Percentiles rank a stretch among this genome's conserved stretches.
These are phyloP conservation scores for Clavariopsis aquatica DNA, from an alignment of 495 filamentous ascomycete species.

Conservation along the genomic window DNA sequence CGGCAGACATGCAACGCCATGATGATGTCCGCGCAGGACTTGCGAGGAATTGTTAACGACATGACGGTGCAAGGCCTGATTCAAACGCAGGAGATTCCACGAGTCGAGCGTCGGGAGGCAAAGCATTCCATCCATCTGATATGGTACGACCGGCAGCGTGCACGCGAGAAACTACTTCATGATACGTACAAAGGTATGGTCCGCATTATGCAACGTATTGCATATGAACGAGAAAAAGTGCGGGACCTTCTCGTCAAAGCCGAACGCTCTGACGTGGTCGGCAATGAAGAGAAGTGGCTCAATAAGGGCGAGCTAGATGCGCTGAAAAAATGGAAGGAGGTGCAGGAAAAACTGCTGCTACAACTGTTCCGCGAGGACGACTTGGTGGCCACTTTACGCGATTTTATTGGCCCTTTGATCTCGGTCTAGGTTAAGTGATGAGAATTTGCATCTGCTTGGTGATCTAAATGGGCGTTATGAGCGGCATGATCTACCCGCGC, in stretches of 20 bases:
- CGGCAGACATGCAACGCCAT: constrained; percentile 73
- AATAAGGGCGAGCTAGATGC: constrained; percentile 64
- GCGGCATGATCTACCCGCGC: not conserved
- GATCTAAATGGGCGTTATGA: not conserved
- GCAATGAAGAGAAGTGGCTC: constrained; percentile 75
- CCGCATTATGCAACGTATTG: constrained; percentile 73
- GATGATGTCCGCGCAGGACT: constrained; percentile 74
- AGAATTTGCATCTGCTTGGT: not conserved
- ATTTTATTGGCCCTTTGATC: constrained; percentile 54
- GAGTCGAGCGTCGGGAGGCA: constrained; percentile 73
- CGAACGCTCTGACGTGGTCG: constrained; percentile 78
- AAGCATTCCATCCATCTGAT: constrained; percentile 83
- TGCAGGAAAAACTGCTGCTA: constrained; percentile 72
- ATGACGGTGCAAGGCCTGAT: constrained; percentile 83
- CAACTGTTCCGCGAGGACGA: constrained; percentile 82
- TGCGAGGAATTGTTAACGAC: constrained; percentile 74
- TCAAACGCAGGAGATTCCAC: constrained; percentile 88
- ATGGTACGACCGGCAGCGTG: constrained; percentile 79
- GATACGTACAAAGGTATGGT: constrained; percentile 87
- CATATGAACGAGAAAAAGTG: constrained; percentile 67
- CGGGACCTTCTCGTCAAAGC: constrained; percentile 71
- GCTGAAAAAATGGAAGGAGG: constrained; percentile 66
- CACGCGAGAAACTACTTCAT: constrained; percentile 64
- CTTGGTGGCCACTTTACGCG: constrained; percentile 75
- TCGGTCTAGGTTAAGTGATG: not conserved